Base-by-base conservation (phyloP, 306 rosid species). In the Begonia peltatifolia region DNA sequence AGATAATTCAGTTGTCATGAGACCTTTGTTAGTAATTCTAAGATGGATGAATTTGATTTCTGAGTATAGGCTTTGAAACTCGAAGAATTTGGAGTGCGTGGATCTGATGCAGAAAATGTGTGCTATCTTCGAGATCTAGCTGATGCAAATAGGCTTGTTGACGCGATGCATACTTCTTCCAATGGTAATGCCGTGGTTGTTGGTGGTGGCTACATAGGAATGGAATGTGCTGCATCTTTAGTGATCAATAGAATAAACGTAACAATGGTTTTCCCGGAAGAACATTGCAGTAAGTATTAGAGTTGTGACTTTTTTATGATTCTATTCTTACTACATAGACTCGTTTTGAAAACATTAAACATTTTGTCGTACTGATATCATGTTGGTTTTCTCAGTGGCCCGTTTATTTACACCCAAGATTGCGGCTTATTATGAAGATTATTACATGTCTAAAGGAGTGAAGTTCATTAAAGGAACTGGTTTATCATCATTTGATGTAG, bases 161-260 rank as follows among this genome's bases (percentile, higher is more conserved):
- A 66, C 61, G 81, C 66, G 25, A 73, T 90, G 71, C 76, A 73
- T 61, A 78, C 84, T 64, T 79, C 52, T 68, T 62, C 87, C 25
- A 84, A 87, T 15, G 96, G 96, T 53, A 77, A 81, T 60, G 96
- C 99, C n/a, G 72, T 90, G 60, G 93, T 90, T 67, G 86, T 90
- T 60, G 99, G 99, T 53, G 96, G 99, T 58, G 99, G 96, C 66
- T 90, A 90, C 72, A 70, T 86, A 49, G 99, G 99, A 60, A 90
- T 90, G 99, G 99, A 90, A 72, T 90, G 95, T 60, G 95, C 94
- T 35, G 99, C 94, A 46, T 90, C 94, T 52, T 70, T 90, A 71
- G 88, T 90, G 76, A 90, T 90, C 72, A 86, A 77, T 73, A 90
- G 82, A 72, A 73, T 86, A 59, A 81, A 64, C 66, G 99, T 81